These are phyloP conservation scores for Conidiobolus incongruus DNA, from an alignment of 371 early-diverging fungal species.

Conservation along the genomic window DNA sequence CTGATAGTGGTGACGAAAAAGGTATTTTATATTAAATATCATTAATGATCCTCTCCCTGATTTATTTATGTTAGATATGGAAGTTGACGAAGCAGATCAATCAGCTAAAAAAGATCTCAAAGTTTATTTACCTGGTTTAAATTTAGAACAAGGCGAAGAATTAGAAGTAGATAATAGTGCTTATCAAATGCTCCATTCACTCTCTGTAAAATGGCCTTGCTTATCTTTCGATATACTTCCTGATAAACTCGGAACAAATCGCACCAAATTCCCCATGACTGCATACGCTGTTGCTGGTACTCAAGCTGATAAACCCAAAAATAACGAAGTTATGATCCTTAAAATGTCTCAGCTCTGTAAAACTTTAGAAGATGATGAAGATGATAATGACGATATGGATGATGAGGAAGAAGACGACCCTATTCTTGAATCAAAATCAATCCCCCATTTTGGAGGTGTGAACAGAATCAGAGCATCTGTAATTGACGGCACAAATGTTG, in stretches of 20 bases:
- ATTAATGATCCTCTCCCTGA: constrained; percentile 4
- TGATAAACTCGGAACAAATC: constrained; percentile 58
- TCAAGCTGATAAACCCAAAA: constrained; percentile 57
- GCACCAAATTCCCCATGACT: constrained; percentile 77
- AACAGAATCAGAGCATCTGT: constrained; percentile 57
- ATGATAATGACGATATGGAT: constrained; percentile 49
- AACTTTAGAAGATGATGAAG: constrained; percentile 68
- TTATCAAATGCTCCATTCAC: constrained; percentile 86
- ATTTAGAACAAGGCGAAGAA: constrained; percentile 67
- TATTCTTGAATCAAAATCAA: constrained; percentile 52
- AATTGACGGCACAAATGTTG: constrained; percentile 22
- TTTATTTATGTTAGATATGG: constrained; percentile 1
- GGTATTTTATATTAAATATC: constrained; percentile 24
- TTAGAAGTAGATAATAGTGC: constrained; percentile 82
- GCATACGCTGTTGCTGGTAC: constrained; percentile 87
- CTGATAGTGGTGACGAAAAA: constrained; percentile 18
- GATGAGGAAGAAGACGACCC: constrained; percentile 80
- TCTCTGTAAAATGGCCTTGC: constrained; percentile 90
- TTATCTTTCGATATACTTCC: constrained; percentile 80
- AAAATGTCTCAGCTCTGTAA: constrained; percentile 78
- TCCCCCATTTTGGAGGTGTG: constrained; percentile 76
- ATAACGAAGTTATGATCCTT: constrained; percentile 80
- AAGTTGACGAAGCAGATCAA: constrained; percentile 8
- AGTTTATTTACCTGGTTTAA: constrained; percentile 83
- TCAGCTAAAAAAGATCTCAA: constrained; percentile 6